These are phyloP conservation scores for Apophysomyces sp. DNA, from an alignment of 371 early-diverging fungal species.

Conservation along the genomic window DNA sequence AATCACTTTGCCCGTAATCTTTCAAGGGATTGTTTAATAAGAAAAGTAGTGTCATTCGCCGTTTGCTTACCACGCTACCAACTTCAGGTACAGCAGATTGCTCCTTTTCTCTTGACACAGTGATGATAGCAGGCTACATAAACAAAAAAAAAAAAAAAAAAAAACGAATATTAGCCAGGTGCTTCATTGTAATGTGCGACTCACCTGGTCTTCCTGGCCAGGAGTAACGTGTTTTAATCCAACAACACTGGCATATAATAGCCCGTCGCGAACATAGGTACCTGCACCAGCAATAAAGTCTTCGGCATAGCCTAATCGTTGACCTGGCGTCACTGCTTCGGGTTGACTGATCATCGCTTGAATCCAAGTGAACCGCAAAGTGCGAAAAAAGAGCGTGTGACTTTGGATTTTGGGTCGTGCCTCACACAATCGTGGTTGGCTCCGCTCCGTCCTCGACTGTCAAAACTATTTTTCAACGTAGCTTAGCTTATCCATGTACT, in stretches of 20 bases:
- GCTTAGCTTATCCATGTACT: too few species aligned
- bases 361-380: too few species aligned
- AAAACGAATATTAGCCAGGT: too few species aligned
- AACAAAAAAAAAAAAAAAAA: too few species aligned
- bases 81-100: conserved; percentile 84
- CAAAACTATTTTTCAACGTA: too few species aligned
- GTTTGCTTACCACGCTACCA: conserved; percentile 65
- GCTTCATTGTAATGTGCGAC: not conserved
- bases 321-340: conserved; percentile 76
- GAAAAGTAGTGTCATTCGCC: not conserved
- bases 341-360: conserved; percentile 2
- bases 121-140: conserved; percentile 53
- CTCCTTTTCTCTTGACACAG: conserved; percentile 68
- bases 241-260: conserved; percentile 81
- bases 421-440: too few species aligned
- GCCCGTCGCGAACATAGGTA: conserved; percentile 76
- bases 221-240: conserved; percentile 54
- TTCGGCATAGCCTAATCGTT: conserved; percentile 73
- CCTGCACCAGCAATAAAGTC: conserved; percentile 76
- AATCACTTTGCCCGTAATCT: conserved; percentile 81
- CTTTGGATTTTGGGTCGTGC: too few species aligned
- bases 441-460: too few species aligned
- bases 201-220: conserved; percentile 39
- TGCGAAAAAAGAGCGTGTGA: too few species aligned
- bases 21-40: not conserved